Base-by-base conservation (phyloP, 2,329 filamentous ascomycete genomes). In the Curvularia sp. region DNA sequence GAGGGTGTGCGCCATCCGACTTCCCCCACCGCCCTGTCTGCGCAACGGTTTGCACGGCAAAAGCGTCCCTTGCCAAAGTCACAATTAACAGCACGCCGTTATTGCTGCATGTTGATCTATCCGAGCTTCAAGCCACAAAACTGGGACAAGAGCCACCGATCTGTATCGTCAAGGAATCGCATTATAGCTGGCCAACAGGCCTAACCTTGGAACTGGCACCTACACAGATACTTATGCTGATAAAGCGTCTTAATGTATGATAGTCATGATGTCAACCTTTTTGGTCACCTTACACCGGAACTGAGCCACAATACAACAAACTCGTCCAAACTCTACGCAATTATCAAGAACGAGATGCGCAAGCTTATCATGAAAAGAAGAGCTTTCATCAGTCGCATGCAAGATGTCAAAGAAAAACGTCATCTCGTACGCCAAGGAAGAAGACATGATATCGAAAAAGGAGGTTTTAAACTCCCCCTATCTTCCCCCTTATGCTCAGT, bases 271-370 rank as follows among this genome's bases (percentile, higher is more conserved):
- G 15, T 5, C n/a, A 6, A 5, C 34, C 34, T 36, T 18, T 34
- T 13, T 13, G 32, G 32, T n/a, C 12, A n/a, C 32, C 32, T 15
- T n/a, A 13, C 32, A 1, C 13, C 32, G 32, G 5, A 15, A n/a
- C 5, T n/a, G 12, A 34, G n/a, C 32, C 32, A 34, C 32, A 34
- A 12, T 15, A 34, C 65, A 34, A 69, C 65, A 3, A 27, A 19
- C 5, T 68, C 43, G 25, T 69, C 56, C 36, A 67, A 69, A 30
- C 50, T 60, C 54, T 51, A 34, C 12, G 55, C 57, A 15, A 69
- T 57, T 27, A 60, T 49, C n/a, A 56, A 58, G 2, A 69, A 49
- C 21, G 61, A 38, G 21, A 36, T 61, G 1, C 65, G 60, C 25
- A 69, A 46, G 32, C 51, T 62, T 55, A 65, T 36, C 4, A n/a